Evolutionary conservation across 441 rosid species (phyloP).

Genomic region (Adansonia gregorii): DNA sequence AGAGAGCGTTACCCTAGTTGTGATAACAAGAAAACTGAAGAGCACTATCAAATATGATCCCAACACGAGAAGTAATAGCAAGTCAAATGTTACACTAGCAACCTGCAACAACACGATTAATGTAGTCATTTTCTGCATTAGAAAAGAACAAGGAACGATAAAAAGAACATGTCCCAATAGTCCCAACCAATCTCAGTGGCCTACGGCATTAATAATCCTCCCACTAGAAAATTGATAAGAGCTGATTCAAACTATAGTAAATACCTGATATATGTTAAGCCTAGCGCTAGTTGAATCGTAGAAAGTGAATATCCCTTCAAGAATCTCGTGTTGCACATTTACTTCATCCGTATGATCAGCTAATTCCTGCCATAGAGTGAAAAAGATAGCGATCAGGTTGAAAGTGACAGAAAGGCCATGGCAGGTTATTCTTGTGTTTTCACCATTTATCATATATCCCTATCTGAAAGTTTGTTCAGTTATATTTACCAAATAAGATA

Average conservation of each 20-base stretch:
- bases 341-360: conserved; percentile 77
- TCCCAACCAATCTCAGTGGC: conserved; percentile 10
- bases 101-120: conserved; percentile 53
- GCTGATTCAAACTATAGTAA: conserved; percentile 9
- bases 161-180: background rate
- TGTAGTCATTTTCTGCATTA: conserved; percentile 7
- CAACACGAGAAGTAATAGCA: conserved; percentile 85
- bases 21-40: conserved; percentile 88
- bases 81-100: conserved; percentile 96
- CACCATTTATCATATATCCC: background rate
- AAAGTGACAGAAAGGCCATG: background rate
- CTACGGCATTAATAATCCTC: background rate
- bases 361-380: conserved; percentile 67
- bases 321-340: conserved; percentile 71
- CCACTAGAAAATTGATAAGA: background rate
- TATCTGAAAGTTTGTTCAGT: background rate
- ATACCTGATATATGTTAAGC: conserved; percentile 91
- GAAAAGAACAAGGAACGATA: background rate
- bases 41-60: conserved; percentile 89
- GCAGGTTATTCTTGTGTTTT: background rate
- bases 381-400: conserved; percentile 12
- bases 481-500: background rate
- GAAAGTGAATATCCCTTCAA: conserved; percentile 88
- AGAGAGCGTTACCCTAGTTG: conserved; percentile 74
- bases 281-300: conserved; percentile 78